phyloP scores from a whole-genome alignment of 2,329 filamentous ascomycete species.

The Corinectria fuckeliana region DNA sequence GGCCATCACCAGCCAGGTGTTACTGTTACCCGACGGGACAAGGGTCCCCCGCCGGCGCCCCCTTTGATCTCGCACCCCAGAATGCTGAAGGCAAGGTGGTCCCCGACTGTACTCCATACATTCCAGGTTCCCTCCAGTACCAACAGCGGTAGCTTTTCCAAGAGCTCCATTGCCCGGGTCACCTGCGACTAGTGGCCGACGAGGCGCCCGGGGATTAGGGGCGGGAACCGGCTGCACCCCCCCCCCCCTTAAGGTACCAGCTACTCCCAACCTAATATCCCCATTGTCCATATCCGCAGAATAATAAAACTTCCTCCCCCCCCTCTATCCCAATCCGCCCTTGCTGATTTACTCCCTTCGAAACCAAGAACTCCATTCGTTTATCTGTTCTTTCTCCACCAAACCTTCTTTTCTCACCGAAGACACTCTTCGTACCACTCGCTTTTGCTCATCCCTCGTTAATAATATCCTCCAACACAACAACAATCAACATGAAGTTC shows the following conservation, averaged over 20 bases:
- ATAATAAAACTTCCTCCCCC: slow-evolving; percentile 7
- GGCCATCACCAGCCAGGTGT: background rate
- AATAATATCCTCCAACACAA: slow-evolving; percentile 4
- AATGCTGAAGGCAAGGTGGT: slow-evolving; percentile 1
- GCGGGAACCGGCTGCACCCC: background rate
- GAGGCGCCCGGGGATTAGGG: background rate
- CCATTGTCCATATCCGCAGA: background rate
- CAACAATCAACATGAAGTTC: slow-evolving; percentile 53
- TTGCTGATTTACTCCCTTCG: background rate
- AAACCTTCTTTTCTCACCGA: background rate
- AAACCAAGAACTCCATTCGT: background rate
- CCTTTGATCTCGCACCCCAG: slow-evolving; percentile 5
- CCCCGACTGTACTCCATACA: background rate
- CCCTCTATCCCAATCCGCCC: background rate
- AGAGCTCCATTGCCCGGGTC: background rate
- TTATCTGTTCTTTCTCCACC: background rate
- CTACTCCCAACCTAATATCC: background rate
- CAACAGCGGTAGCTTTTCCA: background rate
- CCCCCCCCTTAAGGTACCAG: background rate
- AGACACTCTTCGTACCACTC: background rate
- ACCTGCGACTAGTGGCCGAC: background rate
- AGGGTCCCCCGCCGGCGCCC: background rate
- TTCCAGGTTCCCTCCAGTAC: background rate
- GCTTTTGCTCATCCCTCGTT: background rate
- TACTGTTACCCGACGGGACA: too few relatives aligned